Evolutionary conservation across 257 asterid genomes (phyloP), one percentile per base, ranked within the genome.

Genomic region (Salvia rosmarinus): DNA sequence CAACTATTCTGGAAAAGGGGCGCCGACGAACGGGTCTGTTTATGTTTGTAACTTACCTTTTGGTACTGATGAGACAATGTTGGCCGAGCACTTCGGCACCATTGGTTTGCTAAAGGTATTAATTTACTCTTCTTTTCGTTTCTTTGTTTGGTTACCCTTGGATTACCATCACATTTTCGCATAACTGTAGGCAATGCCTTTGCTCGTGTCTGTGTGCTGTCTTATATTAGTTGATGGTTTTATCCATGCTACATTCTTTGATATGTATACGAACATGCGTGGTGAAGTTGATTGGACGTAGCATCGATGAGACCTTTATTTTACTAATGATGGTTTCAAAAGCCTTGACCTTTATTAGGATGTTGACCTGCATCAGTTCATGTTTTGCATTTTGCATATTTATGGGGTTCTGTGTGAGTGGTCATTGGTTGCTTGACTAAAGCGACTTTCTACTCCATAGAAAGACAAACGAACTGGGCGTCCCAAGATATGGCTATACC

Each of bases 381-480:
- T 57, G 46, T 46, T 23, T 3, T 14, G 42, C 2, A 3, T 20
- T 63, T 64, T 69, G 34, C 6, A 5, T 49, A 14, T 50, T 55
- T 49, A 37, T 42, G 60, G 20, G 62, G 23, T 63, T 25, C 13
- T 34, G 3, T 10, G 43, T 28, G 25, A 51, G 52, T 73, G 64
- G 73, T 71, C 44, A 57, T 19, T 56, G 51, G 34, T 10, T 52
- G 49, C 9, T 25, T 21, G 21, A 20, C 62, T 81, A 64, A 64
- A 61, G 72, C 73, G 57, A 79, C n/a, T 39, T 63, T 80, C 14
- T 70, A 62, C 50, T 77, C 17, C 39, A 54, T 74, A 91, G 98
- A 95, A 95, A 82, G 99, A 95, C 75, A 95, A 95, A 81, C 85
- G 98, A 49, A 95, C 84, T n/a, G 97, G 99, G 77, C 83, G 96